Evolutionary conservation across 345 rosid species (phyloP).

Genomic region (Salix arbutifolia): DNA sequence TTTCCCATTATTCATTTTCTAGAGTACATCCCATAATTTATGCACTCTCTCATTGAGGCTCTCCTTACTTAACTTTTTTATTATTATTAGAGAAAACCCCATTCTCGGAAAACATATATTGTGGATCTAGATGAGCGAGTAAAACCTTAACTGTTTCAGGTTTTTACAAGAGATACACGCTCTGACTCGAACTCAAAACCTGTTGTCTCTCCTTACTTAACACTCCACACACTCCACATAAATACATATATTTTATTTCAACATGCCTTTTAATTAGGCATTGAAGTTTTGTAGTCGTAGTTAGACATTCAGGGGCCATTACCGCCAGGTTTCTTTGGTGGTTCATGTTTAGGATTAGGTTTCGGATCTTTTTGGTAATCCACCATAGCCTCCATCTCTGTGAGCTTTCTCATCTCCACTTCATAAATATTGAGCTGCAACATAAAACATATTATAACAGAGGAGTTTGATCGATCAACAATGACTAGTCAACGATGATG

Average conservation of each 20-base stretch:
- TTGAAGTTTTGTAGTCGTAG: not conserved
- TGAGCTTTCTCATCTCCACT: slow-evolving; percentile 6
- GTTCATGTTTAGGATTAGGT: slow-evolving; percentile 9
- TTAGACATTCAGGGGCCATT: not conserved
- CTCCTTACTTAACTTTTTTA: not conserved
- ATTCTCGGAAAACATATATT: too few relatives aligned
- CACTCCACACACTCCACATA: not conserved
- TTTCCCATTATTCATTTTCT: not conserved
- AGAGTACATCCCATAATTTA: not conserved
- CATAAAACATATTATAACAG: not conserved
- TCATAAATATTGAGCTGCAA: not conserved
- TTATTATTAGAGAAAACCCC: too few relatives aligned
- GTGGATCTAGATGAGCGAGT: too few relatives aligned
- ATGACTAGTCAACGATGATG: not conserved
- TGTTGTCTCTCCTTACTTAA: too few relatives aligned
- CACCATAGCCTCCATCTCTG: not conserved
- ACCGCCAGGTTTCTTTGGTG: not conserved
- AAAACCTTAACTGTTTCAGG: rapidly evolving
- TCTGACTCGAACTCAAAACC: too few relatives aligned
- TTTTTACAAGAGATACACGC: too few relatives aligned
- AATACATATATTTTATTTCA: not conserved
- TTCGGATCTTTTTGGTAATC: slow-evolving; percentile 9
- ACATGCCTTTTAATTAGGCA: not conserved
- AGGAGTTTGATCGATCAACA: not conserved
- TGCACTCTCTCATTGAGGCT: not conserved